Base-by-base conservation (phyloP, 2,329 filamentous ascomycete genomes). In the Sporothrix globosa region DNA sequence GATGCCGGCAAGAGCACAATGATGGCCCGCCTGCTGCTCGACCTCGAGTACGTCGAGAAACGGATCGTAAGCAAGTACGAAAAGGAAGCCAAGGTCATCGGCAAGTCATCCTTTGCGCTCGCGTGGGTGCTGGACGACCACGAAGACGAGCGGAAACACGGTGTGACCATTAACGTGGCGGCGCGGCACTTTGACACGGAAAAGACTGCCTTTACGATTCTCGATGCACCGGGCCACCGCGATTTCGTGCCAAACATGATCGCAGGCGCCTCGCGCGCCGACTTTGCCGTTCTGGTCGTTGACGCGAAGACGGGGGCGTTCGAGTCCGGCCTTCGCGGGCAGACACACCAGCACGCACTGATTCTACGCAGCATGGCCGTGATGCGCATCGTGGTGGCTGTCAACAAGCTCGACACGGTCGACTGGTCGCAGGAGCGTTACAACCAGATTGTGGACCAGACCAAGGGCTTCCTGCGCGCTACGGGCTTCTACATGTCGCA, bases 201-300 rank as follows among this genome's bases (percentile, higher is more conserved):
- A 1, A 91, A 86, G 67, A 96, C 93, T 0, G 87, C 86, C 13
- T 98, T 98, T 77, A 98, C 96, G 1, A 97, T 99, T 60, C 85
- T 99, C 4, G 96, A 99, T 78, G 95, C 96, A 0, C 96, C 96
- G 0, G 96, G 96, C 0, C 96, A 99, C 80, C 88, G 90, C 72
- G 96, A 99, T 78, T 99, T 98, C 77, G 93, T 99, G 24, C 96
- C 96, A 0, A 99, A 97, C 79, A 99, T 99, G 96, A 97, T 99
- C 78, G 95, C 95, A 2, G 96, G 96, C 17, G 93, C 95, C 3
- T 96, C 92, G 71, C 95, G 97, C 80, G 96, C 96, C 11, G 96
- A 99, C 78, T 96, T 98, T 79, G 96, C 94, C 0, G 91, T 99
- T 0, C 83, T 99, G 3, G 96, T 99, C 24, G 92, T 99, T 72